Evolutionary conservation across 2,329 filamentous ascomycete genomes (phyloP), one percentile per base, ranked within the genome.

Genomic region (Xylaria sp.): DNA sequence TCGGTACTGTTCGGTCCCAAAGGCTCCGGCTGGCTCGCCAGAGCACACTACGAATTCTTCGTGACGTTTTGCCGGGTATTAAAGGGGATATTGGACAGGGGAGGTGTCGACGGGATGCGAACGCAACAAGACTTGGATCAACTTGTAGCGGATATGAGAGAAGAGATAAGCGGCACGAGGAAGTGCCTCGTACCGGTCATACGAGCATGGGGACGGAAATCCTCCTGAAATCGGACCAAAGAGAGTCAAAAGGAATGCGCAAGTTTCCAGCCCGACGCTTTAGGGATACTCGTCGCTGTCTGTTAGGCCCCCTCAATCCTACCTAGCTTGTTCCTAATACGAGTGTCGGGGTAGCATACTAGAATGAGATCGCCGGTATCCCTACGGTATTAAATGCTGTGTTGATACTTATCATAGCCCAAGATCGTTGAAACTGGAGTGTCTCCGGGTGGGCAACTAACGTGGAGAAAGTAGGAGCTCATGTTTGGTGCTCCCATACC

Each of bases 41-140:
- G 54, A 33, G 35, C 25, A 31, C 51, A 64, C 3, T 13, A 51
- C 9, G 21, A 49, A 11, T 41, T 41, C 5, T 15, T 40, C 19
- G 29, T 15, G n/a, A 31, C 27, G 1, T 2, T 57, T 2, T 8
- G 9, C 15, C 62, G 53, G 9, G 38, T 57, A 4, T 1, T 54
- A n/a, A 48, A 33, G n/a, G 52, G 64, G 3, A 52, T 64, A 10
- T 25, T 61, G 7, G 10, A 38, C n/a, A 54, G 35, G 25, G 61
- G 58, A 7, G 54, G 35, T 17, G 41, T 62, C 4, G 64, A 61
- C 1, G 61, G 58, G n/a, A 13, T 66, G 51, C 40, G 19, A 37
- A 60, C 58, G 1, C 41, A 38, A 17, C 21, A 55, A 9, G 63
- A 62, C 8, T 17, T 53, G 1, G 31, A 56, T 17, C 40, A 41